Evolutionary conservation across 768 basidiomycete genomes (phyloP), one percentile per base, ranked within the genome.

Genomic region (Gloeopeniophorella convolvens): DNA sequence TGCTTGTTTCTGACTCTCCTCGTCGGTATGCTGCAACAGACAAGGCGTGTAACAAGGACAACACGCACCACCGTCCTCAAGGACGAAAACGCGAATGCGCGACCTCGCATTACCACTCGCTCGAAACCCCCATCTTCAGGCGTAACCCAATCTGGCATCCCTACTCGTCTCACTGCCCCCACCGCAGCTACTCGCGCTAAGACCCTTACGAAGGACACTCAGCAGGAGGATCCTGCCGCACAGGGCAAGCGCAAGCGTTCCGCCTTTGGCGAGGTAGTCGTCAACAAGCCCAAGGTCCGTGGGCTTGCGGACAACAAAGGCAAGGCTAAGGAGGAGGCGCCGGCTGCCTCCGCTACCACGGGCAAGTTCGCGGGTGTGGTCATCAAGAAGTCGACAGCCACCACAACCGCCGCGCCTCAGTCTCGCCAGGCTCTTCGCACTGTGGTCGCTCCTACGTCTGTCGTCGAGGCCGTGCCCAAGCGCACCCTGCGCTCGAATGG

Each of bases 221-320:
- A 55, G 65, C 67, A 54, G 74, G 59, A 65, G 18, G 78, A 82
- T 35, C 67, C 69, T 12, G 66, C 70, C 16, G 69, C 71, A 2
- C 74, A 74, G 39, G 78, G 75, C 28, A 87, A 87, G 63, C 77
- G 86, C 48, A 89, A 89, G 65, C 82, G 88, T 16, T 82, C 82
- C 42, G 85, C 81, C 0, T 71, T 90, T 34, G 77, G 78, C 13
- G 89, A 90, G 62, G 83, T 89, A 54, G 80, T 81, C 60, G 80
- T 78, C 59, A 73, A 73, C 55, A 71, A 70, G 53, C 60, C 60
- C 42, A 65, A 64, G 42, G 55, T 37, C 50, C 76, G 74, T 31
- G 62, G 54, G 0, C 46, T 60, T 6, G 61, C 60, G 45, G 62
- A 61, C n/a, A 56, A 51, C 45, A 88, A 88, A 69, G 77, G 74